These are phyloP conservation scores for Panicum hallii DNA, from an alignment of 202 grass and related monocot species.

Conservation along the genomic window DNA sequence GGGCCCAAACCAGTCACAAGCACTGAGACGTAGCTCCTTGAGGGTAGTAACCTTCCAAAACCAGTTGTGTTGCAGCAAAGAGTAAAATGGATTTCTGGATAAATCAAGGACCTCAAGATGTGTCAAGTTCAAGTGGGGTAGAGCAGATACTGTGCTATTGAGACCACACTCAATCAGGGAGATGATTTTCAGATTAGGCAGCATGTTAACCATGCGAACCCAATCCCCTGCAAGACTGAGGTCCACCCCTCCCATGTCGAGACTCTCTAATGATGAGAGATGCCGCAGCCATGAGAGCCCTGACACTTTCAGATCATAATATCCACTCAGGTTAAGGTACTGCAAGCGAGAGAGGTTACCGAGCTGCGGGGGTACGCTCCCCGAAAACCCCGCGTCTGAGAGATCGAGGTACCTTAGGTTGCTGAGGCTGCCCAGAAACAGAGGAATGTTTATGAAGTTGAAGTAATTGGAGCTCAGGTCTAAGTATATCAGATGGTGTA, in stretches of 20 bases:
- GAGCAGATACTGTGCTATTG: not conserved
- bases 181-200: slow-evolving; percentile 44
- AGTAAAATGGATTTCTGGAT: not conserved
- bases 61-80: not conserved
- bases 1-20: not conserved
- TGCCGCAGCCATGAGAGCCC: slow-evolving; percentile 47
- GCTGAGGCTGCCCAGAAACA: slow-evolving; percentile 11
- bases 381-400: not conserved
- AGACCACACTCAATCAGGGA: not conserved
- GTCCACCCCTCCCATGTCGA: not conserved
- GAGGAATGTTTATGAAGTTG: not conserved
- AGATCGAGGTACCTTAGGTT: slow-evolving; percentile 54
- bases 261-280: slow-evolving; percentile 42
- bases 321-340: slow-evolving; percentile 31
- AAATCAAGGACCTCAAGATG: slow-evolving; percentile 14
- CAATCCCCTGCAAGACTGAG: slow-evolving; percentile 23
- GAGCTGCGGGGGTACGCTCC: slow-evolving; percentile 6
- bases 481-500: slow-evolving; percentile 43
- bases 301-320: not conserved
- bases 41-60: slow-evolving; percentile 35
- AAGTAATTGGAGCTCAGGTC: slow-evolving; percentile 20
- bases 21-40: rapidly evolving
- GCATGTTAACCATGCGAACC: slow-evolving; percentile 33
- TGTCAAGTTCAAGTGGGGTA: slow-evolving; percentile 11
- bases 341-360: slow-evolving; percentile 51